Evolutionary conservation across 306 rosid genomes (phyloP).

Genomic region (Vachellia collinsii): DNA sequence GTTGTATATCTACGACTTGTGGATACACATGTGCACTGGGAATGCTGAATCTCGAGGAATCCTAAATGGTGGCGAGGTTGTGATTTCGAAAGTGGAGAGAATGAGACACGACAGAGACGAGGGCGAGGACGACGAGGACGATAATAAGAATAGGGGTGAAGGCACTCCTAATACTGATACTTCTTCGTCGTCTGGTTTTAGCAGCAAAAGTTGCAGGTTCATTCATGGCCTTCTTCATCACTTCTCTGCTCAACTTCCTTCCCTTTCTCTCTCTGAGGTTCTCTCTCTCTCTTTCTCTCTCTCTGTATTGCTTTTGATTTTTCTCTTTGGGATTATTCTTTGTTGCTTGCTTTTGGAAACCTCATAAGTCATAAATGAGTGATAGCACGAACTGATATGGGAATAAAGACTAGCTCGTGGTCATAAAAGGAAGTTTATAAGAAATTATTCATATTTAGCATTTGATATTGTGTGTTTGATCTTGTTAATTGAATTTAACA

Average conservation of each 20-base stretch:
- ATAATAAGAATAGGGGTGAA: background rate
- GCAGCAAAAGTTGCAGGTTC: slow-evolving; percentile 13
- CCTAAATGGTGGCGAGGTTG: slow-evolving; percentile 37
- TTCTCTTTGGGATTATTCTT: background rate
- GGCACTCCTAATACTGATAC: background rate
- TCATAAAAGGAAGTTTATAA: background rate
- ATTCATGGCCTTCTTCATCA: slow-evolving; percentile 44
- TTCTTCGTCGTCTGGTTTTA: background rate
- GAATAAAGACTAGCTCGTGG: background rate
- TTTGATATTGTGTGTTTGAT: background rate
- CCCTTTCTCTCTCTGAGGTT: slow-evolving; percentile 71
- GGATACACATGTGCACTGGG: slow-evolving; percentile 66
- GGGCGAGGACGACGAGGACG: slow-evolving; percentile 7
- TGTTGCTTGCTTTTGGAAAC: background rate
- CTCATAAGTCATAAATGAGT: background rate
- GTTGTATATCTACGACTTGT: background rate
- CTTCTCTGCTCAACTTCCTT: slow-evolving; percentile 35
- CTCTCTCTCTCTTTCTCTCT: background rate
- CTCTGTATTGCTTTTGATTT: background rate
- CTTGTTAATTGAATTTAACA: background rate
- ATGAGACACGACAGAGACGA: slow-evolving; percentile 42
- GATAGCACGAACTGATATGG: background rate
- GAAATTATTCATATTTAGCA: background rate
- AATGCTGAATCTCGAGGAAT: slow-evolving; percentile 60
- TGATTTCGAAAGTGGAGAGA: slow-evolving; percentile 42